Evolutionary conservation across 257 asterid genomes (phyloP), one percentile per base, ranked within the genome.

Genomic region (Paulownia fortunei): DNA sequence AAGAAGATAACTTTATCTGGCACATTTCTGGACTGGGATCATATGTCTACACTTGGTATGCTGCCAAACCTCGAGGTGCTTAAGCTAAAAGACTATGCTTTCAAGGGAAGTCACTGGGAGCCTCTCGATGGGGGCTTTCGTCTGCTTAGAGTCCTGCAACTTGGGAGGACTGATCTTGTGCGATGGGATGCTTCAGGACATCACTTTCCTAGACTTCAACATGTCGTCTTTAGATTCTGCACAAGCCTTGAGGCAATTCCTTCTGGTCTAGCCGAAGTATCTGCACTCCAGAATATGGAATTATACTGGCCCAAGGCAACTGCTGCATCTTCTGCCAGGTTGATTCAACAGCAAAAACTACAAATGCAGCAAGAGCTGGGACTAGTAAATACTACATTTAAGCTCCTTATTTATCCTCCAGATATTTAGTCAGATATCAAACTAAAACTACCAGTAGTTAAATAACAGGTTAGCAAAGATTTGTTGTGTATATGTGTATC

Each of bases 11-110:
- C 91, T 2, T 65, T 87, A 12, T 85, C 85, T 0, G 79, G 81
- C 66, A 85, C 86, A 13, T 69, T 83, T 2, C 71, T 85, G 5
- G 88, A 79, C 52, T 83, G 86, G 91, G 55, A 8, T 5, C 82
- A 85, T 9, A 85, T 87, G 83, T 81, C 83, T 0, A 82, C 83
- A 0, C 67, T 87, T 0, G 87, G 87, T 8, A 60, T 69, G 83
- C 79, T 85, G 46, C 85, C 83, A 9, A 81, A 76, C 23, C 82
- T 87, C 8, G 88, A 87, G 76, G 87, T 87, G 65, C 81, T 87
- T 7, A 87, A 87, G 76, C 54, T 87, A 24, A 82, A 80, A 69
- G 81, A 82, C 54, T 34, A 64, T 21, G 89, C 89, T 8, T 87
- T 87, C 71, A 61, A 76, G 82, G 91, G 91, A 19, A 63, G 27